These are phyloP conservation scores for Geosmithia putterillii DNA, from an alignment of 2,329 filamentous ascomycete species.

Conservation along the genomic window DNA sequence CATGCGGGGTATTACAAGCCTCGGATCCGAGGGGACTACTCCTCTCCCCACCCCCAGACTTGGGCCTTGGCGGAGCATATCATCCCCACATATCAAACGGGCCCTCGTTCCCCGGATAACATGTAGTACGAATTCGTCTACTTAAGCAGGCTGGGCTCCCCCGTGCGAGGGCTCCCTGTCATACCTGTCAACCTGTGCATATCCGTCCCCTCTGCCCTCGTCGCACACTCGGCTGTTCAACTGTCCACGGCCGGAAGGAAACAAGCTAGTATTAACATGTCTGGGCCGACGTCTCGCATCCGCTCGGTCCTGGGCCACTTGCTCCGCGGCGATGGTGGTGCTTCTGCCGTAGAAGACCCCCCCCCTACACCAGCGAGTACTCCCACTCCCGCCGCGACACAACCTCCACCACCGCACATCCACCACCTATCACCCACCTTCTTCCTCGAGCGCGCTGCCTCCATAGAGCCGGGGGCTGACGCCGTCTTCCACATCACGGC, in stretches of 20 bases:
- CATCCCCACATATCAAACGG: background rate
- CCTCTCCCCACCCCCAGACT: too few species aligned
- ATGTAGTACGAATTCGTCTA: too few species aligned
- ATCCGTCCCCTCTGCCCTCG: too few species aligned
- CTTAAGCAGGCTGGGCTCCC: background rate
- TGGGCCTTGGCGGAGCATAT: background rate
- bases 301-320: constrained; percentile 43
- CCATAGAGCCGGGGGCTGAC: constrained; percentile 74
- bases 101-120: background rate
- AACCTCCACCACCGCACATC: constrained; percentile 40
- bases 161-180: too few species aligned
- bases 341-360: too few species aligned
- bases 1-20: background rate
- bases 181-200: too few species aligned
- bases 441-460: constrained; percentile 75
- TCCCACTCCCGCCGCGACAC: constrained; percentile 17
- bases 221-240: too few species aligned
- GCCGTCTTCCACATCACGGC: constrained; percentile 79
- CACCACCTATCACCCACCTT: constrained; percentile 77
- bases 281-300: constrained; percentile 49
- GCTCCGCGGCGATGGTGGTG: too few species aligned
- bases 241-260: too few species aligned
- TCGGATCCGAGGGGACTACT: background rate
- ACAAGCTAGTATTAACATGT: constrained; percentile 32
- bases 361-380: too few species aligned